phyloP scores from a whole-genome alignment of 2,329 filamentous ascomycete genomes.

The Akanthomyces dipterigenus region DNA sequence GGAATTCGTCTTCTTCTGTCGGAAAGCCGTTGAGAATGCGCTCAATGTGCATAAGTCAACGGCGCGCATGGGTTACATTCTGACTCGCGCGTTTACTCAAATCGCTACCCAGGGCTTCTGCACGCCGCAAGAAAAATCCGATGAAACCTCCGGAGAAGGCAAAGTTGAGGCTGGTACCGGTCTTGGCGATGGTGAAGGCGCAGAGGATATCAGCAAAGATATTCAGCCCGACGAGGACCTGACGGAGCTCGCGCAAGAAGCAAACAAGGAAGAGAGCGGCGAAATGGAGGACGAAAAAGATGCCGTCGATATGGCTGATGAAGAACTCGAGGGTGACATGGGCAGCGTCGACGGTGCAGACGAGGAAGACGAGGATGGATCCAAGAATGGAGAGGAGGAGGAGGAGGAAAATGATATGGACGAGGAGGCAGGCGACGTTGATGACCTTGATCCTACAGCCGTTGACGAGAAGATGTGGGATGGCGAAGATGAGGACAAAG shows the following conservation, averaged over 20 bases:
- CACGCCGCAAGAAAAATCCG: slow-evolving; percentile 73
- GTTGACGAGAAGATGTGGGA: slow-evolving; percentile 99
- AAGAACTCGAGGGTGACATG: slow-evolving; percentile 83
- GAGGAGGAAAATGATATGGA: slow-evolving; percentile 72
- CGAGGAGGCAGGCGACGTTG: slow-evolving; percentile 83
- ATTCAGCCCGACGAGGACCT: slow-evolving; percentile 90
- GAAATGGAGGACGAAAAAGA: slow-evolving; percentile 77
- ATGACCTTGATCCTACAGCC: slow-evolving; percentile 80
- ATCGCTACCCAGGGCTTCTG: slow-evolving; percentile 86
- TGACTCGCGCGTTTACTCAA: slow-evolving; percentile 71
- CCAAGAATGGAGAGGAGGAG: slow-evolving; percentile 56
- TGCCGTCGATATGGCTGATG: slow-evolving; percentile 85
- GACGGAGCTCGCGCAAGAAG: slow-evolving; percentile 81
- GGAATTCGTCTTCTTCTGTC: slow-evolving; percentile 61
- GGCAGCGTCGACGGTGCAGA: slow-evolving; percentile 58
- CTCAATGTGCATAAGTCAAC: slow-evolving; percentile 61
- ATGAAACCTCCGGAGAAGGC: slow-evolving; percentile 63
- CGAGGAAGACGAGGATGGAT: slow-evolving; percentile 52
- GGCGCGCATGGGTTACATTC: slow-evolving; percentile 66
- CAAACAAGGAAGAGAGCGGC: slow-evolving; percentile 55
- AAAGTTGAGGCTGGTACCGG: slow-evolving; percentile 88
- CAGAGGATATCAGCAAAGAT: slow-evolving; percentile 97
- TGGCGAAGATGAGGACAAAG: slow-evolving; percentile 65
- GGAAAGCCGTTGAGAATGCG: slow-evolving; percentile 51
- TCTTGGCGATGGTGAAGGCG: slow-evolving; percentile 88